Percentiles rank a stretch among this genome's conserved stretches.
These are phyloP conservation scores for Tylopilus sp. DNA, from an alignment of 768 basidiomycete genomes.

Conservation along the genomic window DNA sequence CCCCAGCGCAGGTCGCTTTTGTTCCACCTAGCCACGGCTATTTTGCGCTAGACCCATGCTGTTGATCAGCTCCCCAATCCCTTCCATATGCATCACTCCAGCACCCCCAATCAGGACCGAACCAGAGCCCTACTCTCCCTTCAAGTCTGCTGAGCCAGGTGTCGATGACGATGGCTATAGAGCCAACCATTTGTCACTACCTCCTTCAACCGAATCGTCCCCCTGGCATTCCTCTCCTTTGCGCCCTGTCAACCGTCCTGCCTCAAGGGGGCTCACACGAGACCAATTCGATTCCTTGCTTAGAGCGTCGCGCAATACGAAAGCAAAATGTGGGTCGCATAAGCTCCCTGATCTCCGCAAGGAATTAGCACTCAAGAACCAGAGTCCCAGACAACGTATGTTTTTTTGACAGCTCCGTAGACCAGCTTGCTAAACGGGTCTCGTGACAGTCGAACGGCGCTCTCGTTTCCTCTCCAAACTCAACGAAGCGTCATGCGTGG, in stretches of 20 bases:
- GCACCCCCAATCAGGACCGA: slow-evolving; percentile 53
- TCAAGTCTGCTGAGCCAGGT: slow-evolving; percentile 34
- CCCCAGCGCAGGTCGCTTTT: slow-evolving; percentile 53
- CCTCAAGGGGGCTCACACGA: slow-evolving; percentile 53
- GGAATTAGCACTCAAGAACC: slow-evolving; percentile 69
- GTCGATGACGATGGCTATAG: slow-evolving; percentile 52
- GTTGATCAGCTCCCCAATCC: slow-evolving; percentile 43
- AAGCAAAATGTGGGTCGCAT: slow-evolving; percentile 42
- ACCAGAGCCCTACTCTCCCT: slow-evolving; percentile 62
- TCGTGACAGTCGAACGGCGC: slow-evolving; percentile 61
- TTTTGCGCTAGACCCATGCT: slow-evolving; percentile 38
- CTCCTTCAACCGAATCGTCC: slow-evolving; percentile 27
- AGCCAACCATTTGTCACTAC: slow-evolving; percentile 54
- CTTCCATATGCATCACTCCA: slow-evolving; percentile 67
- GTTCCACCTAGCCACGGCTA: neutral
- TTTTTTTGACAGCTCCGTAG: slow-evolving; percentile 11
- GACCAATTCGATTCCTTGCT: slow-evolving; percentile 65
- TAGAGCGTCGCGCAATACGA: slow-evolving; percentile 56
- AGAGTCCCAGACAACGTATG: slow-evolving; percentile 72
- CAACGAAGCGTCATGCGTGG: slow-evolving; percentile 60
- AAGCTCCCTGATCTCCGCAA: slow-evolving; percentile 60
- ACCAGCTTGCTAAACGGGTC: slow-evolving; percentile 1
- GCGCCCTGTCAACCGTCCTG: slow-evolving; percentile 37
- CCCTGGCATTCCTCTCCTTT: slow-evolving; percentile 48
- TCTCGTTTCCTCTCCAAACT: slow-evolving; percentile 74